These are phyloP conservation scores for Verticillium klebahnii DNA, from an alignment of 2,329 filamentous ascomycete genomes.

Conservation along the genomic window DNA sequence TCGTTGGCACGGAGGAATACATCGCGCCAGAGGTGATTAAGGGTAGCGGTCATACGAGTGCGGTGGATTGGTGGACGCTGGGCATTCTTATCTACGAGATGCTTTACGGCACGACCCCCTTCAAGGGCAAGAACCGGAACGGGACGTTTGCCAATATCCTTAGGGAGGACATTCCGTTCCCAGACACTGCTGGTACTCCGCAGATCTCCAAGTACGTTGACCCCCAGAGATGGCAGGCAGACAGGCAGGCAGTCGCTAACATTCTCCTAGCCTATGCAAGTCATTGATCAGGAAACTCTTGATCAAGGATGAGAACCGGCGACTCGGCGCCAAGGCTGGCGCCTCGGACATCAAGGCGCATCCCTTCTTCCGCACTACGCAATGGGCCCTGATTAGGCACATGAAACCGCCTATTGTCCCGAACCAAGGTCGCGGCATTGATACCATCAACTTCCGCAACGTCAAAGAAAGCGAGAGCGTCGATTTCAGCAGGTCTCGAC, in stretches of 20 bases:
- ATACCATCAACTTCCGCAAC: slow-evolving; percentile 95
- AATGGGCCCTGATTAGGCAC: slow-evolving; percentile 95
- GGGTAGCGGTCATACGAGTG: slow-evolving; percentile 95
- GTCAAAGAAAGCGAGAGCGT: slow-evolving; percentile 97
- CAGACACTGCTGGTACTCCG: slow-evolving; percentile 77
- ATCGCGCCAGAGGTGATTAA: slow-evolving; percentile 99
- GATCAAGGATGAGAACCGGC: slow-evolving; percentile 95
- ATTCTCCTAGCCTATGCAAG: slow-evolving; percentile 73
- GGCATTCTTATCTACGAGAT: slow-evolving; percentile 98
- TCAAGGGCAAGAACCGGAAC: slow-evolving; percentile 99
- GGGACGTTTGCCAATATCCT: slow-evolving; percentile 97
- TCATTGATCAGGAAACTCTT: slow-evolving; percentile 92
- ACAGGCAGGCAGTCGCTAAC: slow-evolving; percentile 10
- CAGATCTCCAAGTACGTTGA: slow-evolving; percentile 83
- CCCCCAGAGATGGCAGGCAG: not conserved
- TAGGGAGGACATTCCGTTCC: slow-evolving; percentile 92
- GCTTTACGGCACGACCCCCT: slow-evolving; percentile 96
- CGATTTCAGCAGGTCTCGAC: slow-evolving; percentile 65
- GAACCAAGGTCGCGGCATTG: slow-evolving; percentile 81
- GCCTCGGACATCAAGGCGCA: slow-evolving; percentile 96
- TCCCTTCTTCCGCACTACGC: slow-evolving; percentile 91
- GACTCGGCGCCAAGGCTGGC: slow-evolving; percentile 87
- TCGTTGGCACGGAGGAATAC: slow-evolving; percentile 97
- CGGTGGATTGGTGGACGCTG: slow-evolving; percentile 98
- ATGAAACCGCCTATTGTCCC: slow-evolving; percentile 98